phyloP scores from a whole-genome alignment of 2,329 filamentous ascomycete genomes.

The Colletotrichum musae region DNA sequence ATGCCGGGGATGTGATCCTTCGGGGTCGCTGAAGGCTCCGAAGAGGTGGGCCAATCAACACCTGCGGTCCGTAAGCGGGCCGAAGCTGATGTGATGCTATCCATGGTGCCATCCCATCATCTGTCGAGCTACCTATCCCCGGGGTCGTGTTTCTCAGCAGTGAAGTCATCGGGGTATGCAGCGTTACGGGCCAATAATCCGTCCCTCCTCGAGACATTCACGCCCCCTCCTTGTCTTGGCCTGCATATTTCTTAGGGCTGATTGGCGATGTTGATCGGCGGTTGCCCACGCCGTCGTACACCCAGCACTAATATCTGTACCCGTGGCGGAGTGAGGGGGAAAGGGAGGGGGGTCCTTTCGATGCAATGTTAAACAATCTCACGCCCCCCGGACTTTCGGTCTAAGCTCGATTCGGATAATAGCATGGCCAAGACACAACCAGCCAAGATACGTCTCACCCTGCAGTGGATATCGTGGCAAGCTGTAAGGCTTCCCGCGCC shows the following conservation, averaged over 20 bases:
- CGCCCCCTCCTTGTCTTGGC: not conserved
- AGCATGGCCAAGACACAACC: slow-evolving; percentile 37
- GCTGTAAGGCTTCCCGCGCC: slow-evolving; percentile 23
- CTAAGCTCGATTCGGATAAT: slow-evolving; percentile 37
- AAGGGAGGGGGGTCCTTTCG: not conserved
- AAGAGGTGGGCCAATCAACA: slow-evolving; percentile 6
- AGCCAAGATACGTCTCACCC: slow-evolving; percentile 6
- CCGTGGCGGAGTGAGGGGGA: slow-evolving; percentile 14
- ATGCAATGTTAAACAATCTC: too few relatives aligned
- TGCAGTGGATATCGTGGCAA: not conserved
- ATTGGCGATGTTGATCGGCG: slow-evolving; percentile 18
- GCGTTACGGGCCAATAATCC: slow-evolving; percentile 6
- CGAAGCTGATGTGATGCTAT: not conserved
- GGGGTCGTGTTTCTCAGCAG: not conserved
- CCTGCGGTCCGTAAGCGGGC: not conserved
- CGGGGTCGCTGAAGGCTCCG: slow-evolving; percentile 8
- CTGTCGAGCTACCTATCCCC: not conserved
- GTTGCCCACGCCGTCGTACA: slow-evolving; percentile 8
- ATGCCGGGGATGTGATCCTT: slow-evolving; percentile 12
- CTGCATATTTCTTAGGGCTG: slow-evolving; percentile 22
- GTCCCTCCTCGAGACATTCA: slow-evolving; percentile 4
- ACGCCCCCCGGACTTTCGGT: too few relatives aligned
- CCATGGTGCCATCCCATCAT: too few relatives aligned
- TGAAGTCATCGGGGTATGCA: slow-evolving; percentile 1
- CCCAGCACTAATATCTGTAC: not conserved